Base-by-base conservation (phyloP, 2,329 filamentous ascomycete species). In the Penicillium sp. region DNA sequence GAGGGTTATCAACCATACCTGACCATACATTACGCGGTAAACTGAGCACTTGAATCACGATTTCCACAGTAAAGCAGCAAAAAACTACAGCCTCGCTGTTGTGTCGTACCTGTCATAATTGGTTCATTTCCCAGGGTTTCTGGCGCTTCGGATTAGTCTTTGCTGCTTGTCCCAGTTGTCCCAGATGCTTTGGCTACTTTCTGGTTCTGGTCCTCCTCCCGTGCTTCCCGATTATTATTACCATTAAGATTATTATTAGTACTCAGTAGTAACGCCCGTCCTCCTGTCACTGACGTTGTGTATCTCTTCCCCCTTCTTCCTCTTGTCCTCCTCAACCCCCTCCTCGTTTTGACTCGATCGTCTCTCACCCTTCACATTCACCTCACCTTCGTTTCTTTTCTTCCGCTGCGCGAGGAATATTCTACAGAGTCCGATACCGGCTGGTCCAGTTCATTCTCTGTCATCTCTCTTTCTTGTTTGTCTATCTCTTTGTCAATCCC, bases 371-470 rank as follows among this genome's bases (percentile, higher is more conserved):
- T 53, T 57, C 52, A 40, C 58, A 62, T 58, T 26, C 51, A 37
- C 14, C 30, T 60, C 62, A 65, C 68, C 54, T 69, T 71, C 67
- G 65, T 71, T 67, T 68, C 70, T 70, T 66, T 42, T 63, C 64
- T 72, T 73, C 74, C 75, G 73, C 73, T 73, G 73, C 72, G 71
- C 71, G 73, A 72, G 68, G 64, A 69, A 57, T 49, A 57, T 49
- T 56, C 63, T 60, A 58, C 67, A 71, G 70, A 73, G 72, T 67
- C 66, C 68, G 11, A 69, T 68, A 70, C 66, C 68, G 73, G 75
- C 74, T 73, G 74, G 75, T 69, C 75, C 72, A 72, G 70, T 74
- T 71, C 66, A 69, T 64, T 68, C 67, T 68, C 64, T 65, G 48
- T 61, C 61, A 40, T 61, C 67, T 71, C 66, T 75, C 67, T 74